Conservation (phyloP, 1,284 basidiomycete species). For the Ganoderma boninense region DNA sequence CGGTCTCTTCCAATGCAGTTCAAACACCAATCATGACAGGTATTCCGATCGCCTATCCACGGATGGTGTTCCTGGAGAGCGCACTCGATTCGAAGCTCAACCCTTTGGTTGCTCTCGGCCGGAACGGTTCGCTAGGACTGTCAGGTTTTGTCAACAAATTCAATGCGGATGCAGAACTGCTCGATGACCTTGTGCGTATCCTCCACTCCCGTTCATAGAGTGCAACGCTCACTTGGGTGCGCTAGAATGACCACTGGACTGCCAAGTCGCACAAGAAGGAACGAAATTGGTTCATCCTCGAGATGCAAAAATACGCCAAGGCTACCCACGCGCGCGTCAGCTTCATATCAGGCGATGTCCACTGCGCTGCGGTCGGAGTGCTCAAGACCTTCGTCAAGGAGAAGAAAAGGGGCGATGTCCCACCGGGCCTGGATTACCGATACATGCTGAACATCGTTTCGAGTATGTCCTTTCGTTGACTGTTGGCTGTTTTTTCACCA, state of each 20-base stretch:
- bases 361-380: conserved; percentile 85
- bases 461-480: conserved; percentile 52
- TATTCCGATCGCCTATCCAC: conserved; percentile 88
- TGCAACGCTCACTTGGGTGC: background rate
- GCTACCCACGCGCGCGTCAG: conserved; percentile 73
- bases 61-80: conserved; percentile 89
- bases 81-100: conserved; percentile 86
- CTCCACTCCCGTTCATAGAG: background rate
- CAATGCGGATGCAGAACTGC: conserved; percentile 88
- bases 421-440: conserved; percentile 71
- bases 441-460: conserved; percentile 90
- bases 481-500: conserved; percentile 10
- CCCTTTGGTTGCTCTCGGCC: conserved; percentile 79
- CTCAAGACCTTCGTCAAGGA: conserved; percentile 71
- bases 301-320: conserved; percentile 76
- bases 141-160: conserved; percentile 91
- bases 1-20: background rate
- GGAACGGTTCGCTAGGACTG: conserved; percentile 68
- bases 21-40: conserved; percentile 45
- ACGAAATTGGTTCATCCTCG: conserved; percentile 89
- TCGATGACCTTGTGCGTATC: conserved; percentile 84
- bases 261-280: conserved; percentile 87
- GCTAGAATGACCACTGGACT: conserved; percentile 90
- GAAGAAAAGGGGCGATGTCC: conserved; percentile 56
- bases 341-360: conserved; percentile 93